phyloP scores from a whole-genome alignment of 2,329 filamentous ascomycete species.

The Ophiostoma tasmaniense region DNA sequence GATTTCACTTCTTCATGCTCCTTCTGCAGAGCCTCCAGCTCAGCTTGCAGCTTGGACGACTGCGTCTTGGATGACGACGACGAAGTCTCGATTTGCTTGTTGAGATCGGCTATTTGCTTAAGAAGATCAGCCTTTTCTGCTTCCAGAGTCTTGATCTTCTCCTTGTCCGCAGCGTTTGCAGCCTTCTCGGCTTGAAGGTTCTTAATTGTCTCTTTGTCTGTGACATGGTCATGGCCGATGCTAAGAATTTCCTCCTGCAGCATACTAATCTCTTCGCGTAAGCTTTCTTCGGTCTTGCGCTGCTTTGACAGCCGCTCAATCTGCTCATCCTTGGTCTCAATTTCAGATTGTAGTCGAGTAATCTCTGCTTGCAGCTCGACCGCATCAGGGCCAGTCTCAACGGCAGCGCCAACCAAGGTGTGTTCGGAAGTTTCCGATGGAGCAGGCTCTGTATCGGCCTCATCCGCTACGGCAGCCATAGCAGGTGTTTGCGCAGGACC shows the following conservation, averaged over 20 bases:
- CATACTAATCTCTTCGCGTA: constrained; percentile 78
- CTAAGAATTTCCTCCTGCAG: constrained; percentile 70
- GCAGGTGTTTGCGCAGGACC: constrained; percentile 32
- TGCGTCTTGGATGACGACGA: constrained; percentile 30
- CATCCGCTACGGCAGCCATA: constrained; percentile 21
- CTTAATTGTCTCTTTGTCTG: constrained; percentile 70
- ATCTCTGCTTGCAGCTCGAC: constrained; percentile 40
- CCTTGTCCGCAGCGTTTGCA: constrained; percentile 52
- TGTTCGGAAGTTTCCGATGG: constrained; percentile 24
- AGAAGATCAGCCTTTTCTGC: constrained; percentile 60
- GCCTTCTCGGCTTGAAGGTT: constrained; percentile 60
- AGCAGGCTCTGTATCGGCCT: constrained; percentile 32
- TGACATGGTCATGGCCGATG: constrained; percentile 76
- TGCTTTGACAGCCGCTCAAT: constrained; percentile 64
- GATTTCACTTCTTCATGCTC: constrained; percentile 61
- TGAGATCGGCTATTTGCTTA: constrained; percentile 55
- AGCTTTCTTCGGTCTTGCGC: constrained; percentile 65
- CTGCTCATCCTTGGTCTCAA: constrained; percentile 58
- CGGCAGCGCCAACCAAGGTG: constrained; percentile 17
- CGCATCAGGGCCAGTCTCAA: constrained; percentile 22
- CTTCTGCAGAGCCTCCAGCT: constrained; percentile 47
- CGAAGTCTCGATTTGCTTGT: constrained; percentile 53
- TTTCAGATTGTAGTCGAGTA: constrained; percentile 41
- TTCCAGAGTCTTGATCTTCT: constrained; percentile 62
- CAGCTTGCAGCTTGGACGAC: constrained; percentile 48